Base-by-base conservation (phyloP, 345 rosid species). In the Camelina hispida region DNA sequence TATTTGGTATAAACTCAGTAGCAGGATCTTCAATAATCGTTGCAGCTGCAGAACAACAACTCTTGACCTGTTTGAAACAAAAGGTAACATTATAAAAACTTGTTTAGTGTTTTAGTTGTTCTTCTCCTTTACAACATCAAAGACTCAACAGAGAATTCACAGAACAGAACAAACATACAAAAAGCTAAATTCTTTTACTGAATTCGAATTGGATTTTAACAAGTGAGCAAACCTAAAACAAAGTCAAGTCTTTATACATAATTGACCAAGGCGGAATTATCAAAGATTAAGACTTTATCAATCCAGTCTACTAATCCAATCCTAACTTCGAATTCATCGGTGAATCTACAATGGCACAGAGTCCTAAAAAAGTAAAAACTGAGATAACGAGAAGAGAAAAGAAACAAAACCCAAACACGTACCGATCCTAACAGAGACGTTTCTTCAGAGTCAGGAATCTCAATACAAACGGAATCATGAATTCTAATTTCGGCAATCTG, bases 1-100 rank as follows among this genome's bases (percentile, higher is more conserved):
- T 85, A 12, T 68, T 54, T 8, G 93, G 96, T 4, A 75, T 68
- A 69, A 87, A 88, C 73, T 81, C 61, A 57, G 23, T 23, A 40
- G 6, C 58, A 54, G 46, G 11, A 37, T 64, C 80, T 64, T 71
- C 76, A 18, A 47, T 14, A 4, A 40, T 18, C 23, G 60, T 46
- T 34, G 59, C 16, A 43, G 43, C 42, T 73, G 57, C 67, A 66
- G 61, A 66, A 63, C 75, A 66, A 63, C 75, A 70, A 70, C 53
- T 70, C 66, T 68, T 77, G 6, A 64, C 67, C 80, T 77, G 67
- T 50, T 75, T 37, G 6, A 3, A 4, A 1, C 5, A 5, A 34
- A 56, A 6, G 12, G 15, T 18, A 47, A 66, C 72, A 66, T 28
- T 28, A 28, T 12, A 18, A 65, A 16, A 64, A n/a, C 34, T 56